Evolutionary conservation across 179 eudicot species (phyloP), one percentile per base, ranked within the genome.

Genomic region (Spergularia azorica): DNA sequence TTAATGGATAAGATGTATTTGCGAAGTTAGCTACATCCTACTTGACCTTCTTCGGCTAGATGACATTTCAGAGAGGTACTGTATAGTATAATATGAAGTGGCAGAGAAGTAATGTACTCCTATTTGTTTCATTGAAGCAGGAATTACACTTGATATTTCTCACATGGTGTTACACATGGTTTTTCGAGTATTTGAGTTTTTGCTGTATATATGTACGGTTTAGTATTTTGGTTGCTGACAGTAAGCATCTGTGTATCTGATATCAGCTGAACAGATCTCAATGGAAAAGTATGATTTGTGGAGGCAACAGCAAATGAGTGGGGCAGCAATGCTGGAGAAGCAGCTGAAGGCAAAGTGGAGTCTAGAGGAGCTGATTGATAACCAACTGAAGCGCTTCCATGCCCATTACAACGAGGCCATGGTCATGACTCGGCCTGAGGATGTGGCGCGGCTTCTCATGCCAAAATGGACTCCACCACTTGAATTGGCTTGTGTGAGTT

Each of bases 331-430:
- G 86, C 77, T 88, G 52, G 90, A 90, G 88, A 89, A 89, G 75
- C 97, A 93, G 80, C 85, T 89, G 18, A 90, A 83, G 75, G 89
- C 89, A 73, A 87, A 84, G 63, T 85, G 92, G 92, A 85, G 82
- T 48, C 70, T 93, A 20, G 93, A 95, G 72, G 89, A 89, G 38
- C 85, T 86, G 17, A 87, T 95, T 12, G 90, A 90, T 43, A 91
- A 93, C 56, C 93, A 93, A 46, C 85, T 93, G 16, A 83, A 84
- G 79, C 89, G 70, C 26, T 89, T 86, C 75, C 82, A 87, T 26
- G 71, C 83, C 74, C 91, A 84, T 43, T 90, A 84, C 84, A 87
- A 81, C 26, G 79, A 77, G 76, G 80, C 89, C 81, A 82, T 69
- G 79, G 80, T 70, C 72, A 88, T 91, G 36, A 88, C 83, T 65